Evolutionary conservation across 257 asterid species (phyloP).

Genomic region (Mitragyna speciosa): DNA sequence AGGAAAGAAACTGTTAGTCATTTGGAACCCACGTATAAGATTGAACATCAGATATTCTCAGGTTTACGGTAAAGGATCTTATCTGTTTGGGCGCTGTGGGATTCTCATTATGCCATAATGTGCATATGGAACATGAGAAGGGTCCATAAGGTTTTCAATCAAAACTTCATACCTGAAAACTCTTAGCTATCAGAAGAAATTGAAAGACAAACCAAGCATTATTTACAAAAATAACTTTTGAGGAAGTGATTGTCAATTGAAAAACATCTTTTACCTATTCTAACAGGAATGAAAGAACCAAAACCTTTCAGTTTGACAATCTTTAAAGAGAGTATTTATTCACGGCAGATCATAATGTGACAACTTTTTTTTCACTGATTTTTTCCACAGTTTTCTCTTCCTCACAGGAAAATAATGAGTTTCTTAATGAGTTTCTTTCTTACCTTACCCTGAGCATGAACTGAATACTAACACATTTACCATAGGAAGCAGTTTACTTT

Average conservation of each 20-base stretch:
- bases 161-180: conserved; percentile 75
- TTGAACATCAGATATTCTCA: background rate
- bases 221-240: background rate
- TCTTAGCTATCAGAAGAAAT: conserved; percentile 6
- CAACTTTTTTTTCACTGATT: background rate
- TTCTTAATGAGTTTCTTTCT: background rate
- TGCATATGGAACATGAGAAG: conserved; percentile 92
- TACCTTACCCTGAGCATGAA: background rate
- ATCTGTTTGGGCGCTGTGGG: conserved; percentile 65
- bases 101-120: conserved; percentile 74
- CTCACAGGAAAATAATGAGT: background rate
- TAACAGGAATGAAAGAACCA: background rate
- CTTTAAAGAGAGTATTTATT: background rate
- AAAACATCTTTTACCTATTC: background rate
- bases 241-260: background rate
- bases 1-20: conserved; percentile 37
- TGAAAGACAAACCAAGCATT: background rate
- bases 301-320: background rate
- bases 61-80: conserved; percentile 41
- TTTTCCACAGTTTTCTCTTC: background rate
- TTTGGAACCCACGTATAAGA: conserved; percentile 2
- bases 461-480: too few relatives aligned
- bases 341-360: background rate
- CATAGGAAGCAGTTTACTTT: background rate
- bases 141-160: conserved; percentile 95